Evolutionary conservation across 2,329 filamentous ascomycete genomes (phyloP).

Genomic region (Teratosphaeria nubilosa): DNA sequence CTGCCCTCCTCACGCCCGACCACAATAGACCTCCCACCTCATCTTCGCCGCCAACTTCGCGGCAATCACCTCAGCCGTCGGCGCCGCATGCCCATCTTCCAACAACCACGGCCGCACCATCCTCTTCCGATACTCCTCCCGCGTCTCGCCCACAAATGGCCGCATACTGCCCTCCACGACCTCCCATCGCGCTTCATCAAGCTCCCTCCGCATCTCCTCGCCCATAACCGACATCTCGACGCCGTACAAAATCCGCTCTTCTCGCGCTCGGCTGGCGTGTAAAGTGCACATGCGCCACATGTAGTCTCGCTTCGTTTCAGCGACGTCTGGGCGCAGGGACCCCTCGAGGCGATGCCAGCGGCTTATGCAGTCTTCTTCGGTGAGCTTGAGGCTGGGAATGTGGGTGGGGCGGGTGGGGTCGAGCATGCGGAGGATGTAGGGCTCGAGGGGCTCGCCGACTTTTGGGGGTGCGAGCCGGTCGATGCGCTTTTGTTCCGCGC

Average conservation of each 20-base stretch:
- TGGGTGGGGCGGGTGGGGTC: background rate
- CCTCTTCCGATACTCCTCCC: background rate
- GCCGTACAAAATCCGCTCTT: background rate
- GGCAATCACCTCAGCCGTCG: background rate
- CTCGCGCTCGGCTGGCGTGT: background rate
- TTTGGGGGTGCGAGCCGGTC: background rate
- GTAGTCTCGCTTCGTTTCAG: background rate
- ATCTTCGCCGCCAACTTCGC: background rate
- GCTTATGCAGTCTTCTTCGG: background rate
- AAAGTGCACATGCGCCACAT: background rate
- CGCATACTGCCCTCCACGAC: background rate
- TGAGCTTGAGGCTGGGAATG: background rate
- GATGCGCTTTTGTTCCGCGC: background rate
- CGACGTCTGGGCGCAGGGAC: background rate
- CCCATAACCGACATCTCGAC: background rate
- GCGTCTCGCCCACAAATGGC: background rate
- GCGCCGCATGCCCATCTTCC: background rate
- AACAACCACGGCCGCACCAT: background rate
- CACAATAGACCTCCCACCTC: background rate
- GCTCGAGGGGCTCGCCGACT: background rate
- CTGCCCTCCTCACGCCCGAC: background rate
- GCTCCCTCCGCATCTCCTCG: background rate
- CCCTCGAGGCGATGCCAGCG: background rate
- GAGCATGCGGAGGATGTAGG: background rate
- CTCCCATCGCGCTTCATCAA: background rate